Percentiles rank a stretch among this genome's conserved stretches.
Evolutionary conservation across 306 rosid species (phyloP).

Genomic region (Mimosa bimucronata): DNA sequence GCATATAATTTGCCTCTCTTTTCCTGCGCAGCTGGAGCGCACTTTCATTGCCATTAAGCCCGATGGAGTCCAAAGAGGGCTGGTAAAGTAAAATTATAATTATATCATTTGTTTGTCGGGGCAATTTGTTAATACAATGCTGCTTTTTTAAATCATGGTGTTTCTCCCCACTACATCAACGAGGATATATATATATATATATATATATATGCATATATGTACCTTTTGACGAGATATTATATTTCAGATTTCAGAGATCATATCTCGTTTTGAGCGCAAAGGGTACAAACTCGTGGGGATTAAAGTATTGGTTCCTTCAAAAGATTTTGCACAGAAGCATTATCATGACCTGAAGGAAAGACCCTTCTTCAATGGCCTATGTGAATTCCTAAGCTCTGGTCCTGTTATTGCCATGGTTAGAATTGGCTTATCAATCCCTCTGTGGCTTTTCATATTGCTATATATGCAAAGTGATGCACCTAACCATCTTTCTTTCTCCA

Average conservation of each 20-base stretch:
- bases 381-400: constrained; percentile 93
- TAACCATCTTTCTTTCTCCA: constrained; percentile 19
- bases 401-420: constrained; percentile 97
- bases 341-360: constrained; percentile 89
- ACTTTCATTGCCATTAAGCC: constrained; percentile 98
- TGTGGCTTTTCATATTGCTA: constrained; percentile 4
- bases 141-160: not conserved
- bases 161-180: not conserved
- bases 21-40: constrained; percentile 69
- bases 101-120: constrained; percentile 31
- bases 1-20: constrained; percentile 14
- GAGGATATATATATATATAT: not conserved
- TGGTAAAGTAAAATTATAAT: constrained; percentile 56
- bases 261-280: constrained; percentile 89
- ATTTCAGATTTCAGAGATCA: constrained; percentile 84
- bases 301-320: constrained; percentile 77
- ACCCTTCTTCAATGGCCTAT: constrained; percentile 90
- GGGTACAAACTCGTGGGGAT: constrained; percentile 92
- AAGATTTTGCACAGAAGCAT: constrained; percentile 85
- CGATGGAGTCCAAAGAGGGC: constrained; percentile 94
- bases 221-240: not conserved
- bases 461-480: constrained; percentile 20
- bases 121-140: not conserved
- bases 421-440: constrained; percentile 27
- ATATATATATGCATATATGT: no score